phyloP scores from a whole-genome alignment of 345 rosid genomes.

The Microcos paniculata region DNA sequence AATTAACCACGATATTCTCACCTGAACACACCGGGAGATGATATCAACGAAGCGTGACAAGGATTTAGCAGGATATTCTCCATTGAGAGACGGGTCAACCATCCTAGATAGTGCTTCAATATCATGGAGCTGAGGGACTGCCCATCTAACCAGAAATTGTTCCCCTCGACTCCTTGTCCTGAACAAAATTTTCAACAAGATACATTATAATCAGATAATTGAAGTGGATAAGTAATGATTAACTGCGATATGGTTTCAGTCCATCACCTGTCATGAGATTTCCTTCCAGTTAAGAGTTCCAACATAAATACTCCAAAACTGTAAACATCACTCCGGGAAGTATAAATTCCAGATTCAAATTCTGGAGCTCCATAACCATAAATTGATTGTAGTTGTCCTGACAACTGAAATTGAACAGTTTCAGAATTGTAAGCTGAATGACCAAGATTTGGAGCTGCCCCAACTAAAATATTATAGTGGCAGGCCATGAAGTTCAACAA shows the following conservation, averaged over 20 bases:
- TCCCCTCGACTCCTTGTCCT: slow-evolving; percentile 79
- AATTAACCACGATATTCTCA: slow-evolving; percentile 25
- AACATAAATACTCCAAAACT: slow-evolving; percentile 99
- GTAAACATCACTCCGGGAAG: slow-evolving; percentile 81
- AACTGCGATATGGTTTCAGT: not conserved
- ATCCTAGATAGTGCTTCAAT: slow-evolving; percentile 86
- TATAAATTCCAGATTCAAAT: slow-evolving; percentile 88
- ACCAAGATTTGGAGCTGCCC: not conserved
- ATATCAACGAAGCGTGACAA: slow-evolving; percentile 92
- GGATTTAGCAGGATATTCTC: slow-evolving; percentile 83
- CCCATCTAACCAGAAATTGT: slow-evolving; percentile 97
- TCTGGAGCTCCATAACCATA: slow-evolving; percentile 98
- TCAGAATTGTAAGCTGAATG: slow-evolving; percentile 13
- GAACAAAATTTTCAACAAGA: slow-evolving; percentile 12
- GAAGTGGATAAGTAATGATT: not conserved
- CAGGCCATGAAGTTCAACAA: not conserved
- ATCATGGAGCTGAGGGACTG: slow-evolving; percentile 91
- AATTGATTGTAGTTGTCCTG: slow-evolving; percentile 78
- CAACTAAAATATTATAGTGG: not conserved
- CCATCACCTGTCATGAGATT: slow-evolving; percentile 75
- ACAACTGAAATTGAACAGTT: slow-evolving; percentile 57
- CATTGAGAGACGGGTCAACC: slow-evolving; percentile 88
- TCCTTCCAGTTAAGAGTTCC: slow-evolving; percentile 93
- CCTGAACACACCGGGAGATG: slow-evolving; percentile 94
- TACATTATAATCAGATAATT: not conserved